Percentiles rank a stretch among this genome's conserved stretches.
These are phyloP conservation scores for Actinidia arguta DNA, from an alignment of 179 eudicot genomes.

Conservation along the genomic window DNA sequence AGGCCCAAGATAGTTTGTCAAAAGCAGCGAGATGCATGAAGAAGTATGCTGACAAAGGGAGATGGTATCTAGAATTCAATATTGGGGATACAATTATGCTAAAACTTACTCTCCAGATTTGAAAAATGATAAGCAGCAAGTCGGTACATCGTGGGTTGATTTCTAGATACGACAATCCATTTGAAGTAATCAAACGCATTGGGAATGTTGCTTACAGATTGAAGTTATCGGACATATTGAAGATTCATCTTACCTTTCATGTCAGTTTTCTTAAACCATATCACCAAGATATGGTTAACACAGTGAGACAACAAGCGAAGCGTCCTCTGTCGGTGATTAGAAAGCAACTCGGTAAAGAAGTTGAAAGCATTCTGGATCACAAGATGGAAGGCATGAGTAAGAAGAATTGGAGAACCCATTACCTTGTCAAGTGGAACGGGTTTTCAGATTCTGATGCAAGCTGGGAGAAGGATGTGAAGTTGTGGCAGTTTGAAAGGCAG, in stretches of 20 bases:
- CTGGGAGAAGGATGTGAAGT: too few relatives aligned
- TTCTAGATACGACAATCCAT: too few relatives aligned
- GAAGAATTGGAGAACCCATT: too few relatives aligned
- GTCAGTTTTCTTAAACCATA: constrained; percentile 22
- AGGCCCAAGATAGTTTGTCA: constrained; percentile 5
- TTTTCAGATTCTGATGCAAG: too few relatives aligned
- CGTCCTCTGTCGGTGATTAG: background rate
- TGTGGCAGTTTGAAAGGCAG: too few relatives aligned
- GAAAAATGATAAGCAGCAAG: constrained; percentile 4
- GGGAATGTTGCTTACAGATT: constrained; percentile 4
- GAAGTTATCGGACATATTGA: background rate
- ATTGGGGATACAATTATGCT: constrained; percentile 18
- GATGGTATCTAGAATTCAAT: constrained; percentile 9
- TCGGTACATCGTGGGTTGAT: background rate
- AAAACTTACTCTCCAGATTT: constrained; percentile 17
- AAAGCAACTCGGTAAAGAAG: too few relatives aligned
- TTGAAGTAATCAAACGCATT: background rate
- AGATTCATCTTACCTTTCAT: too few relatives aligned
- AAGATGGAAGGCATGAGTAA: too few relatives aligned
- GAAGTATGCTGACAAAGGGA: constrained; percentile 18
- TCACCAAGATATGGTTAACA: background rate
- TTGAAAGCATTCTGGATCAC: too few relatives aligned
- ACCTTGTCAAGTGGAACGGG: too few relatives aligned
- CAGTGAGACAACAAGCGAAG: background rate
- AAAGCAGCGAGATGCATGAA: background rate